phyloP scores from a whole-genome alignment of 1,139 yeast species.

The Blastobotrys elegans region DNA sequence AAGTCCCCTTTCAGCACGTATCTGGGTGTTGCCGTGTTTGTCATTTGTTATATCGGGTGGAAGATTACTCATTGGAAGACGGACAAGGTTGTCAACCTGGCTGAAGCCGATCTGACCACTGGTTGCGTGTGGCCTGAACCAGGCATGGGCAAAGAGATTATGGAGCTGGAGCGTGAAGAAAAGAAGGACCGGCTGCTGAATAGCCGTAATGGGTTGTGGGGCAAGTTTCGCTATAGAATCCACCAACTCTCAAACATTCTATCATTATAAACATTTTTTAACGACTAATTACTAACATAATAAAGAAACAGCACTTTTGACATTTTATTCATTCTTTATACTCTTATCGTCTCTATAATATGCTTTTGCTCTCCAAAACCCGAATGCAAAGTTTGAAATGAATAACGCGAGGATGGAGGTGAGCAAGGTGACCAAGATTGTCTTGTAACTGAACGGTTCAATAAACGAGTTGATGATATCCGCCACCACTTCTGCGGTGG shows the following conservation, averaged over 20 bases:
- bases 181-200: slow-evolving; percentile 9
- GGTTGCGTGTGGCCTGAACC: slow-evolving; percentile 23
- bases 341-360: not conserved
- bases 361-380: slow-evolving; percentile 30
- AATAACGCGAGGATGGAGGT: slow-evolving; percentile 26
- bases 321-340: not conserved
- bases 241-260: slow-evolving; percentile 12
- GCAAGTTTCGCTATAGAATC: slow-evolving; percentile 14
- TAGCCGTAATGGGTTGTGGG: slow-evolving; percentile 5
- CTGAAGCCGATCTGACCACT: slow-evolving; percentile 23
- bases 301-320: not conserved
- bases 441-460: slow-evolving; percentile 45
- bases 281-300: too few species aligned
- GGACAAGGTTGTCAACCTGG: slow-evolving; percentile 19
- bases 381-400: slow-evolving; percentile 42
- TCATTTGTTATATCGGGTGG: slow-evolving; percentile 26
- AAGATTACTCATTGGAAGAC: slow-evolving; percentile 26
- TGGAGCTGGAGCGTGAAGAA: slow-evolving; percentile 20
- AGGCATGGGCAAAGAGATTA: slow-evolving; percentile 23
- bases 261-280: not conserved
- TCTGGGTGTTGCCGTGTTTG: slow-evolving; percentile 25
- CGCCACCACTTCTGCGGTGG: slow-evolving; percentile 78
- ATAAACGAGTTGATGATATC: slow-evolving; percentile 75
- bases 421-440: slow-evolving; percentile 3
- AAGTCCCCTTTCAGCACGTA: slow-evolving; percentile 27